Base-by-base conservation (phyloP, 2,329 filamentous ascomycete species). In the Neoscytalidium dimidiatum region DNA sequence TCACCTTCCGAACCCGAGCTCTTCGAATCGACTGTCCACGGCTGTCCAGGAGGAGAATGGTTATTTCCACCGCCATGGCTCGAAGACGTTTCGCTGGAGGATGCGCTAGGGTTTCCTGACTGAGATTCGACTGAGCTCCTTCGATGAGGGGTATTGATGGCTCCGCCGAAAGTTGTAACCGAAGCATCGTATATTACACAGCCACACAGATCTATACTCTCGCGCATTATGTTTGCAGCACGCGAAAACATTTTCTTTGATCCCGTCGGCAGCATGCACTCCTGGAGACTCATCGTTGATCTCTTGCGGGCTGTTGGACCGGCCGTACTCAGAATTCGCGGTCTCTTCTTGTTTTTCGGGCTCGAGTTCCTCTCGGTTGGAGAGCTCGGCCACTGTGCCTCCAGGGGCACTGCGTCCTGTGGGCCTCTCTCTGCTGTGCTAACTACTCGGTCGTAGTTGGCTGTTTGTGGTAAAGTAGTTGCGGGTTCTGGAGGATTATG, bases 181-280 rank as follows among this genome's bases (percentile, higher is more conserved):
- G 76, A 75, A 3, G 75, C 76, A 52, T 79, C 76, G 44, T 78
- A 77, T 64, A 79, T 78, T 3, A 74, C 70, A 3, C 71, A 73
- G 13, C 77, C 77, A 49, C 77, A 75, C 9, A 75, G 70, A 62
- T 78, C 76, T 8, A 73, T 77, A 0, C 74, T 72, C 51, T 78
- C 74, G 0, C 75, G 71, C n/a, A 79, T 77, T 72, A 78, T 78
- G 48, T 73, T 75, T 3, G 75, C 74, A 8, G 77, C 77, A 29
- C 76, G 67, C 21, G 69, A 71, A 44, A 79, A 78, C 6, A 75
- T 72, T 4, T 71, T 23, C 35, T 63, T 67, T 2, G 64, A 43
- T 2, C 62, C 56, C 4, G 56, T n/a, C 11, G 67, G 61, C 3
- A 68, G 41, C 17, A 67, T 64, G 17, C n/a, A 52, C 3, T 67